phyloP scores from a whole-genome alignment of 2,329 filamentous ascomycete genomes.

The Coniochaeta sp. region DNA sequence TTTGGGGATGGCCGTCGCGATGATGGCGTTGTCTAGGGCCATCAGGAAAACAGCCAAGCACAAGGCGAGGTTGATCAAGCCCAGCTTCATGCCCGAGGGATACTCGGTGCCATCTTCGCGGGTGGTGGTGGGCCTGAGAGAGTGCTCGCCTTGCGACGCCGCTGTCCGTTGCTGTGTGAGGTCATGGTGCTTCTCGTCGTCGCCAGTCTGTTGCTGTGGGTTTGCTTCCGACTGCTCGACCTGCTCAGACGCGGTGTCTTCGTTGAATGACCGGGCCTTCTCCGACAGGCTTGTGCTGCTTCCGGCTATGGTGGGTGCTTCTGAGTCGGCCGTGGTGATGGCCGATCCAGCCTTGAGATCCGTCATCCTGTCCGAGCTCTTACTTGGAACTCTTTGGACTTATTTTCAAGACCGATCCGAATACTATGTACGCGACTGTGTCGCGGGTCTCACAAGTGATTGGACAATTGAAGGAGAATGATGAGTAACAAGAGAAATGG shows the following conservation, averaged over 20 bases:
- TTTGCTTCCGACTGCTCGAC: neutral
- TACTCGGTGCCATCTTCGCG: conserved; percentile 31
- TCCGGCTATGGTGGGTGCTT: conserved; percentile 16
- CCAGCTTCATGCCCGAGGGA: conserved; percentile 25
- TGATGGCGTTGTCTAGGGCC: conserved; percentile 31
- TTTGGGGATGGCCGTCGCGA: conserved; percentile 29
- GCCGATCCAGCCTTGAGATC: neutral
- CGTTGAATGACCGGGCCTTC: neutral
- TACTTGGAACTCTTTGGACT: neutral
- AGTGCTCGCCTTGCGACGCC: conserved; percentile 10
- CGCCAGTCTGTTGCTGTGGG: conserved; percentile 5
- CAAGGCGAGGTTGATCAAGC: conserved; percentile 32
- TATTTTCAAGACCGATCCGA: too few relatives aligned
- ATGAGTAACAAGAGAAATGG: neutral
- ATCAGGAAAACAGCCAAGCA: conserved; percentile 36
- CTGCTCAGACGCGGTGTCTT: neutral
- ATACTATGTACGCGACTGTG: too few relatives aligned
- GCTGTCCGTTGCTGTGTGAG: conserved; percentile 17
- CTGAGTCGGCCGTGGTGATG: conserved; percentile 9
- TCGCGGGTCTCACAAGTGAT: neutral
- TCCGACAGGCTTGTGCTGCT: conserved; percentile 10
- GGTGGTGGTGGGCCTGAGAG: conserved; percentile 18
- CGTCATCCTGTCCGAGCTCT: neutral
- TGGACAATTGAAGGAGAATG: neutral
- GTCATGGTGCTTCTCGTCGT: conserved; percentile 11